Percentiles rank a stretch among this genome's conserved stretches.
Conservation (phyloP, 768 basidiomycete species). For the Termitomyces bulborhizus region DNA sequence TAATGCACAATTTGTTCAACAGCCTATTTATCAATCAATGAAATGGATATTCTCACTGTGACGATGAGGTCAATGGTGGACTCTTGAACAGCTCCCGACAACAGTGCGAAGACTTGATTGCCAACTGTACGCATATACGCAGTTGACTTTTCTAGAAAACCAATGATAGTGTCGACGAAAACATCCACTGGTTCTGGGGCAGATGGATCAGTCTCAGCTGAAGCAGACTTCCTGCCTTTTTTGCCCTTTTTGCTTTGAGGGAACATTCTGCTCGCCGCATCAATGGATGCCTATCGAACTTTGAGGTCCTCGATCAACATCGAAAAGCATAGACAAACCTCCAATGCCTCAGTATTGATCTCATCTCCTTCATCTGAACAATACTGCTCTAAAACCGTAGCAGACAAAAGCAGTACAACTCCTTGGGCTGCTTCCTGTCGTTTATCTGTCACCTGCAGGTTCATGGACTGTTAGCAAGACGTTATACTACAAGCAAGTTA, state of each 20-base stretch:
- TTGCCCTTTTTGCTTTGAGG: conserved; percentile 28
- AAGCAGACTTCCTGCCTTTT: conserved; percentile 32
- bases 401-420: conserved; percentile 62
- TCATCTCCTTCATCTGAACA: conserved; percentile 55
- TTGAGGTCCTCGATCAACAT: background rate
- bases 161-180: conserved; percentile 85
- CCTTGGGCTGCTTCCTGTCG: conserved; percentile 58
- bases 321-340: conserved; percentile 35
- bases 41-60: conserved; percentile 45
- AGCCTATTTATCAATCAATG: background rate
- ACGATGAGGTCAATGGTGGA: conserved; percentile 79
- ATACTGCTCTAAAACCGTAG: conserved; percentile 66
- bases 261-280: conserved; percentile 54
- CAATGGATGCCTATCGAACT: conserved; percentile 47
- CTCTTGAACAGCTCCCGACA: conserved; percentile 59
- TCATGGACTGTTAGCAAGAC: background rate
- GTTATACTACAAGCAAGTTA: background rate
- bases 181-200: conserved; percentile 69
- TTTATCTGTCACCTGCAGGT: conserved; percentile 23
- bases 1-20: conserved; percentile 22
- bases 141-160: conserved; percentile 79
- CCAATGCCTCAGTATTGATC: conserved; percentile 47
- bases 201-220: conserved; percentile 26
- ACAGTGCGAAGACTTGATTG: conserved; percentile 71
- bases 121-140: conserved; percentile 76